phyloP scores from a whole-genome alignment of 495 filamentous ascomycete species.

The Xeromyces bisporus region DNA sequence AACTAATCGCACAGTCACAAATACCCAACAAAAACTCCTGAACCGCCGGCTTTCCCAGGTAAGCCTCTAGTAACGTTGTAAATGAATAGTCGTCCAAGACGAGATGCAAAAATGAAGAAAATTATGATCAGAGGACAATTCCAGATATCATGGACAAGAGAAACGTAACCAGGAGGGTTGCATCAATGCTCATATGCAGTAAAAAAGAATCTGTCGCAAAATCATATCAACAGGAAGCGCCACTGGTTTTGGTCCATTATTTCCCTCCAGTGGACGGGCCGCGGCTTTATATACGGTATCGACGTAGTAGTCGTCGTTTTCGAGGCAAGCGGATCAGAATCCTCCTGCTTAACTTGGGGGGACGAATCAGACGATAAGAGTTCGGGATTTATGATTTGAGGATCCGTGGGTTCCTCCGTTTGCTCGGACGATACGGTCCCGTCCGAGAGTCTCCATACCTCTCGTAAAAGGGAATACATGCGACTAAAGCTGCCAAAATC shows the following conservation, averaged over 20 bases:
- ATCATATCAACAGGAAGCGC: constrained; percentile 82
- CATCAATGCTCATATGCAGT: no score
- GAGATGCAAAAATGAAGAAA: no score
- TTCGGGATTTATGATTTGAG: constrained; percentile 1
- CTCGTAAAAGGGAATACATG: constrained; percentile 58
- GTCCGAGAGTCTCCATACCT: constrained; percentile 68
- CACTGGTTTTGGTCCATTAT: constrained; percentile 82
- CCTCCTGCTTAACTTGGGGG: constrained; percentile 10
- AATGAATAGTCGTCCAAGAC: no score
- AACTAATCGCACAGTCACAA: no score
- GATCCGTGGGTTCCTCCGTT: not conserved
- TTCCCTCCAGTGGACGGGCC: constrained; percentile 82
- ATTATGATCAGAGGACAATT: no score
- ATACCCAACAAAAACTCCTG: no score
- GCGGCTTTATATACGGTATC: constrained; percentile 23
- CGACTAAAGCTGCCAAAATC: constrained; percentile 77
- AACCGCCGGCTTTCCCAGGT: no score
- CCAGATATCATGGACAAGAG: no score
- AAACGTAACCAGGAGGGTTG: no score
- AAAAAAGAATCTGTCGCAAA: no score
- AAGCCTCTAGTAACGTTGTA: no score
- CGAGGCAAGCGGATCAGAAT: constrained; percentile 6
- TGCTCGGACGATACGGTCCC: constrained; percentile 9
- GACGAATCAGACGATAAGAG: constrained; percentile 7
- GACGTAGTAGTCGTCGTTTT: constrained; percentile 1